Conservation (phyloP, 139 green algal species). For the Chlamydomonas applanata region DNA sequence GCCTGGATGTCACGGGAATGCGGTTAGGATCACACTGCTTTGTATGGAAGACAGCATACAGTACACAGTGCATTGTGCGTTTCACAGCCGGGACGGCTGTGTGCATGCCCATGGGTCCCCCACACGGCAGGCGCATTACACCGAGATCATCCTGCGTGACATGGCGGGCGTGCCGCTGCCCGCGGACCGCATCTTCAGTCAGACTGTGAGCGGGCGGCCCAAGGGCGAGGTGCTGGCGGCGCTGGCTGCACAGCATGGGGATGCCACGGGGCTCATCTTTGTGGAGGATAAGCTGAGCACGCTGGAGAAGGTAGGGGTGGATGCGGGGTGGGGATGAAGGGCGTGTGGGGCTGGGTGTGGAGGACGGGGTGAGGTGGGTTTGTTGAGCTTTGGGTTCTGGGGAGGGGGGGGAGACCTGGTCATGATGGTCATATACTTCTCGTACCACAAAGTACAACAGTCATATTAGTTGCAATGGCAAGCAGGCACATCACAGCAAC, state of each 20-base stretch:
- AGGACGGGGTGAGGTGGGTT: background rate
- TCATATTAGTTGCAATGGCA: too few relatives aligned
- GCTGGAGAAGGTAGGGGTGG: constrained; percentile 76
- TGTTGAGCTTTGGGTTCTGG: background rate
- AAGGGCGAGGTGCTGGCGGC: constrained; percentile 75
- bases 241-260: constrained; percentile 62
- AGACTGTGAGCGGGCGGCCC: constrained; percentile 67
- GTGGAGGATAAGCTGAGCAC: constrained; percentile 92
- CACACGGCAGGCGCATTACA: constrained; percentile 75
- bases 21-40: too few relatives aligned
- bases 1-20: too few relatives aligned
- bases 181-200: constrained; percentile 79
- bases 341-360: background rate
- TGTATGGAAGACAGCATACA: too few relatives aligned
- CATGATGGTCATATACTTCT: too few relatives aligned
- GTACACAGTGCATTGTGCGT: too few relatives aligned
- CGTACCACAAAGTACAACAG: too few relatives aligned
- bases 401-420: too few relatives aligned
- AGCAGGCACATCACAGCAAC: too few relatives aligned
- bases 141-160: constrained; percentile 76
- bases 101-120: background rate
- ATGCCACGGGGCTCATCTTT: constrained; percentile 59
- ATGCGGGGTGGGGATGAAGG: background rate
- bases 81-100: too few relatives aligned
- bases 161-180: constrained; percentile 82